Evolutionary conservation across 805 yeast species (phyloP), one percentile per base, ranked within the genome.

Genomic region (Metschnikowia chrysomelidarum): DNA sequence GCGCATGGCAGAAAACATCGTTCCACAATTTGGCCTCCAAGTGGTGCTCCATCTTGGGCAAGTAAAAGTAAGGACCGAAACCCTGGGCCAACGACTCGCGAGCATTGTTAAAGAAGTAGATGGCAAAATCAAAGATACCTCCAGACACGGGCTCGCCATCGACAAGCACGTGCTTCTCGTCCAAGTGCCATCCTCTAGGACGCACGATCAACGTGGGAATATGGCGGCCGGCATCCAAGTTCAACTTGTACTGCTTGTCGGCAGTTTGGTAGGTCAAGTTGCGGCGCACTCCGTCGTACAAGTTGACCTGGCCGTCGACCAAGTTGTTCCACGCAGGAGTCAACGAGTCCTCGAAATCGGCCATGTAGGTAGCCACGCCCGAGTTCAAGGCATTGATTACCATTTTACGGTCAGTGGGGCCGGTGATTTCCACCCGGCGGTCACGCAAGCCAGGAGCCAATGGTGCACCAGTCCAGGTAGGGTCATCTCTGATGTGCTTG

Each of bases 171-270:
- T 84, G 94, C 57, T 74, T 72, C 57, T 84, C 94, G 22, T 69
- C 78, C 75, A 84, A 72, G 59, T 84, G 94, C 89, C 91, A 83
- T 32, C 94, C 93, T 68, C 94, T 75, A 55, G 94, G 94, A 68
- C 94, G 76, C 38, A 83, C 88, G 57, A 84, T 81, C 57, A 84
- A 64, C 27, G 88, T 84, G 43, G 91, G 91, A 34, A 81, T 69
- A 54, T 80, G 80, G 57, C 73, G 71, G 36, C 70, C 73, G 38
- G 68, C 68, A 41, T 65, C 67, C 51, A 54, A 62, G 51, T 71
- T 62, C 51, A 70, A 65, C 42, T 55, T 51, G 51, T 70, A 69
- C 36, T 52, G 52, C 67, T 78, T 60, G 44, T 69, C 69, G 53
- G 71, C 63, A 50, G 71, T 47, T 15, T 48, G 51, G 44, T 49